Evolutionary conservation across 2,329 filamentous ascomycete species (phyloP).

Genomic region (Berkeleyomyces basicola): DNA sequence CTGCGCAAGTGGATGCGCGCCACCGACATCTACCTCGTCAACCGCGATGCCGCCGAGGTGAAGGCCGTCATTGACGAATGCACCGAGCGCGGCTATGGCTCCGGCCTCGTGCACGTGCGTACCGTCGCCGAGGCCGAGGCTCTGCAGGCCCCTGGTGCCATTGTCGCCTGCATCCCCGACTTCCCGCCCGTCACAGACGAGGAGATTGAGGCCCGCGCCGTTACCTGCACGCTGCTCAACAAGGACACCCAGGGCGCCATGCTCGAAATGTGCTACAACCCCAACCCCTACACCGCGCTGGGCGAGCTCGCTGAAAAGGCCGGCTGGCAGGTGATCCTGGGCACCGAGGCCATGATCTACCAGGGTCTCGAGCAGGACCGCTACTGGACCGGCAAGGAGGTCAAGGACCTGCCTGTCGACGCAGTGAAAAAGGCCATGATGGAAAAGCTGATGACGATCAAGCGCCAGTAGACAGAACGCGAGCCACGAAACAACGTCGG

Average conservation of each 20-base stretch:
- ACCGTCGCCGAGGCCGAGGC: slow-evolving; percentile 41
- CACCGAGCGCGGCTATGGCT: slow-evolving; percentile 38
- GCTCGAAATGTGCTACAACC: slow-evolving; percentile 75
- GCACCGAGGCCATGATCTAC: slow-evolving; percentile 62
- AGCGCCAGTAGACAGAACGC: neutral
- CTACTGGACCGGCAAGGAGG: slow-evolving; percentile 47
- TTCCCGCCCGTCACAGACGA: slow-evolving; percentile 48
- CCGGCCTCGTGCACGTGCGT: slow-evolving; percentile 42
- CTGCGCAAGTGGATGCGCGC: slow-evolving; percentile 53
- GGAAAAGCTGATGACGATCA: slow-evolving; percentile 7
- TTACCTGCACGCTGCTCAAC: slow-evolving; percentile 32
- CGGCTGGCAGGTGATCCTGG: slow-evolving; percentile 59
- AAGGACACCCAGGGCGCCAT: slow-evolving; percentile 47
- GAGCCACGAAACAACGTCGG: neutral
- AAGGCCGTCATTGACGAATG: slow-evolving; percentile 50
- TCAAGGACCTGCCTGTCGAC: slow-evolving; percentile 42
- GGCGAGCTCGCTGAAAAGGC: slow-evolving; percentile 40
- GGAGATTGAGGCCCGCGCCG: slow-evolving; percentile 42
- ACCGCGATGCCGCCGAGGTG: slow-evolving; percentile 53
- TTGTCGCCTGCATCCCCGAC: slow-evolving; percentile 62
- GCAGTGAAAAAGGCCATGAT: slow-evolving; percentile 35
- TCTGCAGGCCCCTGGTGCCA: slow-evolving; percentile 44
- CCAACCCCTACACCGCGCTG: slow-evolving; percentile 50
- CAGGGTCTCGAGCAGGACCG: slow-evolving; percentile 55
- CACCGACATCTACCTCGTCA: slow-evolving; percentile 57